phyloP scores from a whole-genome alignment of 176 grass and related monocot genomes.

The Raddia distichophylla region DNA sequence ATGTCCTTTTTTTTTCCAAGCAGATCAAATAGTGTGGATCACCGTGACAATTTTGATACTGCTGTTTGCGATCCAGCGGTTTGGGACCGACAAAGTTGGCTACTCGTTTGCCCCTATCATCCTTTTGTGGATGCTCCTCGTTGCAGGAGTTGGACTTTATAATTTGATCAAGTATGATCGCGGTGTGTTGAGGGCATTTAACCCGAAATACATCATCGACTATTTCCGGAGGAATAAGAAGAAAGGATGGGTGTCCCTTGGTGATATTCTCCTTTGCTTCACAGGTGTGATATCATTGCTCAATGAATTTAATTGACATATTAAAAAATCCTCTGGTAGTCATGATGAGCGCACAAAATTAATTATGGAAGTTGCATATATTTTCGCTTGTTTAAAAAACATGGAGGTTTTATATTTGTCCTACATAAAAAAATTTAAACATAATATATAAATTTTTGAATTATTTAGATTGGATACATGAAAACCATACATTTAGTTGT shows the following conservation, averaged over 20 bases:
- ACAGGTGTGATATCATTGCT: constrained; percentile 38
- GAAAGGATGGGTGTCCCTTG: constrained; percentile 60
- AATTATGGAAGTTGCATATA: constrained; percentile 16
- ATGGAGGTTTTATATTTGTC: too few relatives aligned
- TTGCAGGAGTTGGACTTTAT: constrained; percentile 45
- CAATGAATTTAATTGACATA: too few relatives aligned
- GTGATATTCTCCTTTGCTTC: constrained; percentile 53
- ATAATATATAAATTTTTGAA: too few relatives aligned
- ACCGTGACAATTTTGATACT: constrained; percentile 50
- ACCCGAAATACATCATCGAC: constrained; percentile 57
- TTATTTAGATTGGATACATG: too few relatives aligned
- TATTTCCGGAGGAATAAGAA: constrained; percentile 57
- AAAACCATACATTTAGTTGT: too few relatives aligned
- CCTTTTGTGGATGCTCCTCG: constrained; percentile 47
- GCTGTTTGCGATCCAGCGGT: constrained; percentile 48
- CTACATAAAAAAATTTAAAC: too few relatives aligned
- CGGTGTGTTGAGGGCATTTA: constrained; percentile 42
- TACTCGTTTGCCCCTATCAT: constrained; percentile 61
- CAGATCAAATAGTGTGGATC: constrained; percentile 51
- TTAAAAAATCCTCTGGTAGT: not conserved
- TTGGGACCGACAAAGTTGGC: constrained; percentile 57
- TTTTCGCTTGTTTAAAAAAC: too few relatives aligned
- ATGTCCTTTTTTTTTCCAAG: not conserved
- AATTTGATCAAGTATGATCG: constrained; percentile 55
- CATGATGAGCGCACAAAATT: not conserved